A percentile compares a stretch with the other conserved stretches of the same genome.
phyloP scores from a whole-genome alignment of 2,329 filamentous ascomycete species.

The Aspergillus sp. region DNA sequence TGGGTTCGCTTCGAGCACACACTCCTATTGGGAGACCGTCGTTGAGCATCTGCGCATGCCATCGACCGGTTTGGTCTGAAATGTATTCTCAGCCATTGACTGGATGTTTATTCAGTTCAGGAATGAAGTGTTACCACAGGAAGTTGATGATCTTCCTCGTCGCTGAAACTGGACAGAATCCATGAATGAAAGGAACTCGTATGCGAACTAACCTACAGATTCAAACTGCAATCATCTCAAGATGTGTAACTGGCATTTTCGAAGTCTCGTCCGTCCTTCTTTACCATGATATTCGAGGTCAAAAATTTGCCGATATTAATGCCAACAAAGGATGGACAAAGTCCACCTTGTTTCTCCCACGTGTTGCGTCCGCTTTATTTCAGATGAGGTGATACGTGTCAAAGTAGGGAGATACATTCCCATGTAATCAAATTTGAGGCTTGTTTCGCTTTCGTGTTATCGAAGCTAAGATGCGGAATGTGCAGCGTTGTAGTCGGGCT shows the following conservation, averaged over 20 bases:
- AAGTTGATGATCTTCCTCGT: constrained; percentile 8
- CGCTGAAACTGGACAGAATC: not conserved
- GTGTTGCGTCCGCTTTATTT: constrained; percentile 38
- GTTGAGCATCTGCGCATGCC: too few species aligned
- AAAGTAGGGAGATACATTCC: constrained; percentile 41
- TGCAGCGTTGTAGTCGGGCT: not conserved
- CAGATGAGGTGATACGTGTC: constrained; percentile 37
- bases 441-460: not conserved
- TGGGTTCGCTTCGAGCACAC: constrained; percentile 45
- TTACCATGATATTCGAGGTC: constrained; percentile 41
- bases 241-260: constrained; percentile 30
- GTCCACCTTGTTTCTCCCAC: constrained; percentile 30
- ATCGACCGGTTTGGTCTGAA: too few species aligned
- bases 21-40: constrained; percentile 5
- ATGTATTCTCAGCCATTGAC: too few species aligned
- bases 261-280: constrained; percentile 40
- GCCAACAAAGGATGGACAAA: constrained; percentile 18
- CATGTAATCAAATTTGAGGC: not conserved
- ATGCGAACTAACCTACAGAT: not conserved
- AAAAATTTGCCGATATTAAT: constrained; percentile 40
- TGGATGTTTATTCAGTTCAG: too few species aligned
- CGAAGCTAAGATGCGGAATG: not conserved
- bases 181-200: not conserved
- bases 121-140: not conserved
- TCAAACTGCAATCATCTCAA: too few species aligned